Percentiles rank a stretch among this genome's conserved stretches.
phyloP scores from a whole-genome alignment of 148 eudicot species.

The Amaranthus cruentus region DNA sequence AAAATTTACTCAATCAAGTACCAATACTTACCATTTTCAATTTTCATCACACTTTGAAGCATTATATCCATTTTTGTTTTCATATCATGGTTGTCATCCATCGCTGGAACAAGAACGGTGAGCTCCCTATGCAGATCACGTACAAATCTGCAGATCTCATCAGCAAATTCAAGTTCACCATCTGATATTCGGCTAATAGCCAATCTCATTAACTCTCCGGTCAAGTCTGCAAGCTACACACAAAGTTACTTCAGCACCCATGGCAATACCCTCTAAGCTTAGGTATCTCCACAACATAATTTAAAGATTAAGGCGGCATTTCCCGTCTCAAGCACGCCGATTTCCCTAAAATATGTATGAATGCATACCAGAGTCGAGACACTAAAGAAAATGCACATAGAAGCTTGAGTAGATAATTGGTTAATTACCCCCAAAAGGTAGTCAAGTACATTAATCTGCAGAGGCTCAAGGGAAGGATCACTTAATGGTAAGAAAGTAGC shows the following conservation, averaged over 20 bases:
- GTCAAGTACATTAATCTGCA: constrained; percentile 87
- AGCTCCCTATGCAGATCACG: constrained; percentile 81
- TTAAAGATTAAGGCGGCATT: background rate
- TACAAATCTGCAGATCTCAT: constrained; percentile 83
- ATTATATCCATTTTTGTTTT: constrained; percentile 85
- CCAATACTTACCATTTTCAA: constrained; percentile 73
- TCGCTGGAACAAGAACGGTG: constrained; percentile 62
- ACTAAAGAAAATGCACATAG: background rate
- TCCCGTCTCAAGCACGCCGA: no score
- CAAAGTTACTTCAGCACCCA: constrained; percentile 20
- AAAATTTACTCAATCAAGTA: background rate
- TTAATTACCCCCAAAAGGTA: constrained; percentile 90
- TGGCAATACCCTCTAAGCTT: background rate
- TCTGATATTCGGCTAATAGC: constrained; percentile 97
- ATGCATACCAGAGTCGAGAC: no score
- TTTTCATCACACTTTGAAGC: constrained; percentile 96
- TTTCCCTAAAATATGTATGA: no score
- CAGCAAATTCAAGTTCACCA: constrained; percentile 84
- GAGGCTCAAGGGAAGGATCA: constrained; percentile 70
- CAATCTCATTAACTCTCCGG: constrained; percentile 97
- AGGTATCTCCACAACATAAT: background rate
- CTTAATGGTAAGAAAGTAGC: constrained; percentile 57
- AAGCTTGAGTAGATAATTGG: background rate
- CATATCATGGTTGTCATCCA: constrained; percentile 87
- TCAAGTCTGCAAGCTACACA: constrained; percentile 86